Conservation (phyloP, 441 rosid genomes). For the Adansonia madagascariensis region DNA sequence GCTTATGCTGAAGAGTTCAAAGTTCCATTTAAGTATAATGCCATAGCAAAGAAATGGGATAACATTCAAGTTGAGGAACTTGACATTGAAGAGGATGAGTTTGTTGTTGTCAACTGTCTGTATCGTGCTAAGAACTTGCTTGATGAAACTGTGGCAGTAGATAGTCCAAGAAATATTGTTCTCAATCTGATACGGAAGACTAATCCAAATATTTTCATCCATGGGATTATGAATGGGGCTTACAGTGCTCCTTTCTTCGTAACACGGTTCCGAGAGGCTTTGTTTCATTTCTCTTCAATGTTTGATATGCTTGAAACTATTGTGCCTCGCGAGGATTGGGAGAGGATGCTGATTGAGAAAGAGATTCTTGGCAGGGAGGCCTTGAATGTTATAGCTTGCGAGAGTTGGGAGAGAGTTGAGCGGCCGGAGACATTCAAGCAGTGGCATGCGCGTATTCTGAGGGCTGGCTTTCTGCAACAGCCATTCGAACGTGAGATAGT, state of each 20-base stretch:
- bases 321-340: constrained; percentile 67
- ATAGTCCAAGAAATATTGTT: constrained; percentile 65
- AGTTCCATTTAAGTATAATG: constrained; percentile 62
- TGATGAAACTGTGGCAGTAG: constrained; percentile 70
- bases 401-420: constrained; percentile 91
- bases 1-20: constrained; percentile 62
- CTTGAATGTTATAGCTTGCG: constrained; percentile 83
- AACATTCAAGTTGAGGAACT: constrained; percentile 58
- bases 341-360: constrained; percentile 78
- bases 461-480: constrained; percentile 72
- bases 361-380: constrained; percentile 83
- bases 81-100: constrained; percentile 57
- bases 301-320: constrained; percentile 88
- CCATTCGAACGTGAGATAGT: constrained; percentile 52
- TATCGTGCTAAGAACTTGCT: constrained; percentile 72
- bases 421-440: constrained; percentile 94
- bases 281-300: constrained; percentile 86
- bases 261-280: constrained; percentile 80
- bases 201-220: constrained; percentile 70
- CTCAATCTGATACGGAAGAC: constrained; percentile 66
- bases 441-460: constrained; percentile 76
- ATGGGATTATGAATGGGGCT: constrained; percentile 68
- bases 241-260: constrained; percentile 87
- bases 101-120: constrained; percentile 63
- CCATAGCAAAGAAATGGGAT: constrained; percentile 77